A percentile compares a stretch with the other conserved stretches of the same genome.
These are phyloP conservation scores for Hemisphaericaspora subhashii DNA, from an alignment of 1,139 yeast genomes.

Conservation along the genomic window DNA sequence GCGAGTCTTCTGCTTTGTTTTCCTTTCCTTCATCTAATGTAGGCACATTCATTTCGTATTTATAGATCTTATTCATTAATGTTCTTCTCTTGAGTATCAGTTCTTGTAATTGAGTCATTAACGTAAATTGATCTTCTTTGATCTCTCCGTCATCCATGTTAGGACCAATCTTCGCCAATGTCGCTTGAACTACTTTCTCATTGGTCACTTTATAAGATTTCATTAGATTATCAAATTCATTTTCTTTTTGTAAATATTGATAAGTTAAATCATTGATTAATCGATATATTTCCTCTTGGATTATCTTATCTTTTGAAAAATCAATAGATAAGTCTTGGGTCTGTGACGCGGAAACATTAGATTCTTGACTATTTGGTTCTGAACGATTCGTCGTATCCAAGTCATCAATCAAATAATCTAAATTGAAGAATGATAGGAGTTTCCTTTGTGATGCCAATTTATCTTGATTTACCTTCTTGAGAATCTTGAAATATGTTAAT, in stretches of 20 bases:
- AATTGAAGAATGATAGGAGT: conserved; percentile 36
- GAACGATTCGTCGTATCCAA: conserved; percentile 9
- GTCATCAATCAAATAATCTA: conserved; percentile 35
- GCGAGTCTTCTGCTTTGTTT: conserved; percentile 12
- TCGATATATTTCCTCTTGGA: conserved; percentile 46
- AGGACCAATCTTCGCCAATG: neutral
- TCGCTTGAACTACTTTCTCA: neutral
- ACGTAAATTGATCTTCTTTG: conserved; percentile 6
- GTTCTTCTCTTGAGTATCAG: conserved; percentile 24
- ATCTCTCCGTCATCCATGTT: conserved; percentile 2
- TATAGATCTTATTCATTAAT: conserved; percentile 20
- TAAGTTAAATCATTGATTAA: conserved; percentile 42
- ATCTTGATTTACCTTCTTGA: conserved; percentile 25
- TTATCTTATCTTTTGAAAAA: conserved; percentile 29
- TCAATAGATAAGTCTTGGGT: conserved; percentile 19
- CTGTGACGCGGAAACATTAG: conserved; percentile 12
- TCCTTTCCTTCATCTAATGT: conserved; percentile 13
- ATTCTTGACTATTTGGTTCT: conserved; percentile 10
- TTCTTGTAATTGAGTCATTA: conserved; percentile 8
- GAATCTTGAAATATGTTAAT: conserved; percentile 28
- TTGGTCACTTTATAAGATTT: conserved; percentile 16
- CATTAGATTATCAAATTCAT: conserved; percentile 27
- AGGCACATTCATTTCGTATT: conserved; percentile 29
- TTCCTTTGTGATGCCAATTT: conserved; percentile 36
- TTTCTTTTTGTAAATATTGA: conserved; percentile 35